Conservation (phyloP, 164 flowering plant genomes). For the Aristolochia fimbriata region DNA sequence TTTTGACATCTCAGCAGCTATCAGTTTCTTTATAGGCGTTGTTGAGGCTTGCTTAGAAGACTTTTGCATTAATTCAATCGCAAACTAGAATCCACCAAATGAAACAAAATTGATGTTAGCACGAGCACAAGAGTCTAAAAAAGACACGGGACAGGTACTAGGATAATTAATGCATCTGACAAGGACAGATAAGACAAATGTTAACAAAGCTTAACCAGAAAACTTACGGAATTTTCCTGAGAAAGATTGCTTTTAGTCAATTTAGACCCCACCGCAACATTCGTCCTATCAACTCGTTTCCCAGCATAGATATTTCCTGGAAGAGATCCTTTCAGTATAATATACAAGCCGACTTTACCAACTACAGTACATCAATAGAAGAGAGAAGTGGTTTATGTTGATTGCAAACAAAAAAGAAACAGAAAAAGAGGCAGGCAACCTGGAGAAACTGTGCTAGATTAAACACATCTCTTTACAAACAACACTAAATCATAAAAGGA, state of each 20-base stretch:
- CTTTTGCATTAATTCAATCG: conserved; percentile 22
- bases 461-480: no score
- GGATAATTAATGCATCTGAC: not conserved
- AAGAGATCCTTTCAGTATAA: not conserved
- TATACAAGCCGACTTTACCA: not conserved
- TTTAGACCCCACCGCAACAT: not conserved
- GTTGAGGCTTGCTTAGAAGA: conserved; percentile 20
- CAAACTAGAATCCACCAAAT: conserved; percentile 17
- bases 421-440: no score
- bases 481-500: no score
- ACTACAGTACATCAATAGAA: no score
- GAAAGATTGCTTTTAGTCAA: not conserved
- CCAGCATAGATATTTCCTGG: conserved; percentile 1
- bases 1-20: conserved; percentile 60
- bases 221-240: conserved; percentile 4
- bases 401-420: no score
- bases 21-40: conserved; percentile 49
- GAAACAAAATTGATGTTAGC: not conserved
- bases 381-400: no score
- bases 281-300: not conserved
- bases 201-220: not conserved
- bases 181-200: not conserved
- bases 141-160: not conserved
- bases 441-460: no score
- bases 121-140: not conserved